Percentiles rank a stretch among this genome's conserved stretches.
These are phyloP conservation scores for Jatropha curcas DNA, from an alignment of 345 rosid genomes.

Conservation along the genomic window DNA sequence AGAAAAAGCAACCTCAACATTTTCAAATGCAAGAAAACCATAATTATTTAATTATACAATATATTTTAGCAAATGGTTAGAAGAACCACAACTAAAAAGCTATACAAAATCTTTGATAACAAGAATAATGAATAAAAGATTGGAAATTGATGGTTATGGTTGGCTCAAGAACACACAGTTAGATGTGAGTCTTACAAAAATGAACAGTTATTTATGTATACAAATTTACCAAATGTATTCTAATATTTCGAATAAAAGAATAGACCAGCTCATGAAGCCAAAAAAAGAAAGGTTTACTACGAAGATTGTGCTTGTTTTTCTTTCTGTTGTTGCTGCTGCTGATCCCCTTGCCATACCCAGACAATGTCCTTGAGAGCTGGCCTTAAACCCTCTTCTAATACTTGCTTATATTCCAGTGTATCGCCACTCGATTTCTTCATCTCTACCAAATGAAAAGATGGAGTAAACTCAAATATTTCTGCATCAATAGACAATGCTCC, in stretches of 20 bases:
- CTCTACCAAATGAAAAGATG: slow-evolving; percentile 24
- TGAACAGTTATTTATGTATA: background rate
- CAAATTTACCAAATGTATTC: background rate
- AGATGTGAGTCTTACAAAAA: background rate
- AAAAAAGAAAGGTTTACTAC: background rate
- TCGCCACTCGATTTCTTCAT: slow-evolving; percentile 20
- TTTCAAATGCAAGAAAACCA: no score
- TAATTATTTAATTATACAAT: no score
- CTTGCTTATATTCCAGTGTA: slow-evolving; percentile 9
- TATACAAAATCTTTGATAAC: background rate
- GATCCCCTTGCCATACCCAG: slow-evolving; percentile 21
- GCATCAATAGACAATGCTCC: slow-evolving; percentile 19
- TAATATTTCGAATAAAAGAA: background rate
- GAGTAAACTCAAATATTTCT: slow-evolving; percentile 25
- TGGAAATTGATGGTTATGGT: background rate
- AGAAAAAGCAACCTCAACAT: background rate
- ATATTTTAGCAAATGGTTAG: background rate
- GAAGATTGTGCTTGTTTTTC: background rate
- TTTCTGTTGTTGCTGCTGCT: background rate
- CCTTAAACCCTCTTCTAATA: slow-evolving; percentile 14
- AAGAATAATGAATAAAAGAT: background rate
- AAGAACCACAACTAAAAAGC: background rate
- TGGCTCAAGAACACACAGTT: background rate
- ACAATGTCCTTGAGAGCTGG: slow-evolving; percentile 29
- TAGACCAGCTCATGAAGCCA: background rate